phyloP scores from a whole-genome alignment of 1,284 basidiomycete species.

The Marasmius oreades region DNA sequence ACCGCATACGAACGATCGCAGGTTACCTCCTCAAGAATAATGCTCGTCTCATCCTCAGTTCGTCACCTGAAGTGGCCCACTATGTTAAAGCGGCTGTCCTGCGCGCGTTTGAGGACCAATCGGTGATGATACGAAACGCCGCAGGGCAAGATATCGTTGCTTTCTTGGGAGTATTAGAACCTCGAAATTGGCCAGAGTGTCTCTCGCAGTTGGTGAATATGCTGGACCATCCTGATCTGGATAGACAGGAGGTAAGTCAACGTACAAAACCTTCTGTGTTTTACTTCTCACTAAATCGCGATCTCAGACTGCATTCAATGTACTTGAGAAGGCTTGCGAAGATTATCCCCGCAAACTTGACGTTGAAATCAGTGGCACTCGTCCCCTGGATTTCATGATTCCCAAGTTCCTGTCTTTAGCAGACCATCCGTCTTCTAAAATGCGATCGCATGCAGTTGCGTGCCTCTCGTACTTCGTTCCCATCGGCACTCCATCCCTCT shows the following conservation, averaged over 20 bases:
- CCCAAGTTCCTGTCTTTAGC: constrained; percentile 90
- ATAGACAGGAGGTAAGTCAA: constrained; percentile 79
- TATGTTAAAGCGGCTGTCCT: constrained; percentile 87
- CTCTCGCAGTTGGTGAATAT: constrained; percentile 78
- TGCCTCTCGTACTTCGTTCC: constrained; percentile 94
- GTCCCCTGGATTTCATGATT: constrained; percentile 91
- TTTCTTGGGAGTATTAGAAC: constrained; percentile 81
- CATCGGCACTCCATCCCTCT: constrained; percentile 79
- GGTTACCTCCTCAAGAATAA: constrained; percentile 98
- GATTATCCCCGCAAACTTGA: constrained; percentile 96
- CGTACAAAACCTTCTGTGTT: constrained; percentile 1
- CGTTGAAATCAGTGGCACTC: constrained; percentile 83
- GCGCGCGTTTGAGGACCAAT: constrained; percentile 74
- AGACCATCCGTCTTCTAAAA: constrained; percentile 80
- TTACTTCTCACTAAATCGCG: neutral
- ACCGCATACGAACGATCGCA: constrained; percentile 91
- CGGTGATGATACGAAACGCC: constrained; percentile 86
- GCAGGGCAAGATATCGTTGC: constrained; percentile 89
- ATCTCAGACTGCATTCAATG: constrained; percentile 86
- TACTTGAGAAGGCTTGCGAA: constrained; percentile 94
- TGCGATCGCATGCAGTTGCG: constrained; percentile 91
- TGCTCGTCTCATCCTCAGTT: constrained; percentile 65
- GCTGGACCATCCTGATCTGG: constrained; percentile 69
- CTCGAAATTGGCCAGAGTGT: constrained; percentile 91
- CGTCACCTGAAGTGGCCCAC: constrained; percentile 62